Conservation (phyloP, 495 filamentous ascomycete species). For the Penicillium diatomitis region DNA sequence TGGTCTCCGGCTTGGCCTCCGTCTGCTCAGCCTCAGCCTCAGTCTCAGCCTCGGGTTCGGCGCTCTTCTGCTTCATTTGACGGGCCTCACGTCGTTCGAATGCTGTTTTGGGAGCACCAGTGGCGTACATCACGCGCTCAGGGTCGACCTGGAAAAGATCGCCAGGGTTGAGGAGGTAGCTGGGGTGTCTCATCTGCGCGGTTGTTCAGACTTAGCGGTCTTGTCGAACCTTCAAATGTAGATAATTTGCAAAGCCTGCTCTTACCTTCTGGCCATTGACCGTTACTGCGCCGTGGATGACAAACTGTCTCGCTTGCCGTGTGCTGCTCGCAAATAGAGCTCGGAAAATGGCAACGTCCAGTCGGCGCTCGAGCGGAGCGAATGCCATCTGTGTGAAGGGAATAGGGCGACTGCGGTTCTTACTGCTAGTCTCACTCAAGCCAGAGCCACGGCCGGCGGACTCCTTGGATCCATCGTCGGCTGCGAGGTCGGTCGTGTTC, state of each 20-base stretch:
- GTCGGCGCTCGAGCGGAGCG: slow-evolving; percentile 77
- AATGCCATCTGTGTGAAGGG: slow-evolving; percentile 93
- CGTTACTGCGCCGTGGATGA: slow-evolving; percentile 82
- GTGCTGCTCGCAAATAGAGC: slow-evolving; percentile 90
- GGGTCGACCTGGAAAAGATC: slow-evolving; percentile 95
- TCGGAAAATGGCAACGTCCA: slow-evolving; percentile 87
- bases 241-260: background rate
- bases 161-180: slow-evolving; percentile 92
- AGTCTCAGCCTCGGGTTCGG: slow-evolving; percentile 18
- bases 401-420: slow-evolving; percentile 28
- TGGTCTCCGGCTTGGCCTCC: slow-evolving; percentile 13
- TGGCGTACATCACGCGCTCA: slow-evolving; percentile 78
- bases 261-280: slow-evolving; percentile 92
- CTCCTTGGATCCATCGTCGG: slow-evolving; percentile 66
- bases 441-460: slow-evolving; percentile 80
- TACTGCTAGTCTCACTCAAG: slow-evolving; percentile 19
- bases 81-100: slow-evolving; percentile 37
- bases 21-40: slow-evolving; percentile 18
- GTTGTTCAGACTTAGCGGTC: too few species aligned
- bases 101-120: slow-evolving; percentile 59
- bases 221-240: too few species aligned
- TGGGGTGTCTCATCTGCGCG: slow-evolving; percentile 75
- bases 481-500: slow-evolving; percentile 65
- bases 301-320: slow-evolving; percentile 90
- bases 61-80: slow-evolving; percentile 14